Evolutionary conservation across 495 filamentous ascomycete genomes (phyloP), one percentile per base, ranked within the genome.

Genomic region (Tuber melanosporum): DNA sequence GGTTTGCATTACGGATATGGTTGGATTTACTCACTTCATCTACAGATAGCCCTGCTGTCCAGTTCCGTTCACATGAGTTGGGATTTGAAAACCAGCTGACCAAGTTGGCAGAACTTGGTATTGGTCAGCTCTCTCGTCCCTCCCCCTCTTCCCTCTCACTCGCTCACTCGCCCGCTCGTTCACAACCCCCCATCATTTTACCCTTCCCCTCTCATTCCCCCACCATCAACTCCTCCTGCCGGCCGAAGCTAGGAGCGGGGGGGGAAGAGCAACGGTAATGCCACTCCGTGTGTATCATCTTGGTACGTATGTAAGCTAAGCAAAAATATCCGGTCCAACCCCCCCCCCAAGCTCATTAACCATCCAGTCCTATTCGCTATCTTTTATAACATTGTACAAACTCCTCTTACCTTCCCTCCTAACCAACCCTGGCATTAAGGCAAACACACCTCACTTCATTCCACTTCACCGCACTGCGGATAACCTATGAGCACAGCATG

Each of bases 361-460:
- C n/a, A 62, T 32, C 52, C 52, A 62, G 52, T 62, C 52, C 52
- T 62, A 62, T 62, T 62, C 52, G 52, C 52, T 72, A 73, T 69
- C 79, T 75, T 66, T 75, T 39, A 73, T 75, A 77, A 49, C 66
- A 47, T 49, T 12, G 74, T 62, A 62, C 52, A 62, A 62, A 12
- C 12, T 32, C 9, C n/a, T 32, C 52, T 15, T 32, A 26, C 3
- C 49, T 7, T 52, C 17, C 19, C 49, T 52, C 49, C 9, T 52
- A n/a, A 22, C 15, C 4, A 7, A 52, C 49, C n/a, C 52, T n/a
- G 3, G n/a, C n/a, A 26, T 26, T 15, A n/a, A 3, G 9, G 8
- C 9, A 57, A 57, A 26, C 49, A 14, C n/a, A 15, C 52, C n/a
- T 32, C n/a, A 32, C 52, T 26, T 62, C 52, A 62, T 15, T 32